Conservation (phyloP, 2,329 filamentous ascomycete species). For the Simplicillium aogashimaense region DNA sequence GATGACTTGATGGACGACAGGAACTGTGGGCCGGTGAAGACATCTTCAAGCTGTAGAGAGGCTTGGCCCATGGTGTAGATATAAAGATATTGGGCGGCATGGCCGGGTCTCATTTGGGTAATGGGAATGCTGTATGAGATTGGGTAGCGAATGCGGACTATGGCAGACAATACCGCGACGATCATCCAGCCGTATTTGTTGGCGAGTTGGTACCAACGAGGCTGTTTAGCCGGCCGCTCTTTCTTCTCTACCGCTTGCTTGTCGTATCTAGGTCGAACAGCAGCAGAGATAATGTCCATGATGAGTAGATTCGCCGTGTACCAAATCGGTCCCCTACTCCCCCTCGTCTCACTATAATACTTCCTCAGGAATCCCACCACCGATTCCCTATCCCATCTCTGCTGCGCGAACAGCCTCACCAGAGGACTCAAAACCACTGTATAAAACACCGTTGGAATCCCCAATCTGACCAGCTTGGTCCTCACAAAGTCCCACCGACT, state of each 20-base stretch:
- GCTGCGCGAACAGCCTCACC: not conserved
- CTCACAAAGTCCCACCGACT: constrained; percentile 7
- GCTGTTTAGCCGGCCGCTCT: not conserved
- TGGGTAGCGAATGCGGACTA: constrained; percentile 11
- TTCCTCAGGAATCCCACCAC: not conserved
- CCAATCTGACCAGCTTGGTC: constrained; percentile 8
- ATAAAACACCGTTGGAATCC: constrained; percentile 8
- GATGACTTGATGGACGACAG: not conserved
- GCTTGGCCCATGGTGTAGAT: constrained; percentile 10
- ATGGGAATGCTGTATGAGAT: constrained; percentile 8
- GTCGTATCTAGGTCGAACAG: not conserved
- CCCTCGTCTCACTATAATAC: constrained; percentile 2
- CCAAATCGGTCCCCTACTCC: constrained; percentile 10
- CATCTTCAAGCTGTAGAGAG: not conserved
- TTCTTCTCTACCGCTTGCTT: not conserved
- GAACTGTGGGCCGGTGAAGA: constrained; percentile 1
- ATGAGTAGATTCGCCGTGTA: constrained; percentile 11
- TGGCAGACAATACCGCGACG: constrained; percentile 2
- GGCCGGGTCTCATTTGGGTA: constrained; percentile 9
- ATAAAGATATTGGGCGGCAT: constrained; percentile 11
- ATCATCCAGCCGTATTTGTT: constrained; percentile 3
- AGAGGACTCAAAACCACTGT: constrained; percentile 5
- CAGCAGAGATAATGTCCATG: constrained; percentile 8
- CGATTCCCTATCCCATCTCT: not conserved
- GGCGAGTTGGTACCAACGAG: not conserved